Conservation (phyloP, 257 asterid genomes). For the Penstemon eatonii region DNA sequence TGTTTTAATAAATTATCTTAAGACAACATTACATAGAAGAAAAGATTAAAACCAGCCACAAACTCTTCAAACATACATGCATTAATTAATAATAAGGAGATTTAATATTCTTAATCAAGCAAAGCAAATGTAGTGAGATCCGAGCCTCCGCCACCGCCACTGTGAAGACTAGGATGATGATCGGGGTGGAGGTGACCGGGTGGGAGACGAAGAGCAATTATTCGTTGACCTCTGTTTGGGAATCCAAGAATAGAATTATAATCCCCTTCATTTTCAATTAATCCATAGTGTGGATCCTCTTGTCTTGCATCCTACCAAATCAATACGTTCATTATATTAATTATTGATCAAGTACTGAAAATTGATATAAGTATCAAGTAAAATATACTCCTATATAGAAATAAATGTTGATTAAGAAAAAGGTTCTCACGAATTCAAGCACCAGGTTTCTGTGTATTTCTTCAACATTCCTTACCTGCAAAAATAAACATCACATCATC, state of each 20-base stretch:
- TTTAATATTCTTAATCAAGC: slow-evolving; percentile 43
- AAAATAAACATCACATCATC: too few species aligned
- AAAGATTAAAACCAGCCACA: too few species aligned
- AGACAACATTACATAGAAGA: too few species aligned
- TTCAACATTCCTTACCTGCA: slow-evolving; percentile 74
- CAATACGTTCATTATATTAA: background rate
- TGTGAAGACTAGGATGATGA: slow-evolving; percentile 40
- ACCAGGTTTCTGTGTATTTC: slow-evolving; percentile 71
- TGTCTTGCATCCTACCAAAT: slow-evolving; percentile 61
- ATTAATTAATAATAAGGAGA: too few species aligned
- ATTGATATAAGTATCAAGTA: too few species aligned
- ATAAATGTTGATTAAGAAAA: background rate
- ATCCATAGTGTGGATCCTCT: slow-evolving; percentile 87
- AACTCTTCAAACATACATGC: too few species aligned
- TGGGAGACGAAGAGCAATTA: slow-evolving; percentile 55
- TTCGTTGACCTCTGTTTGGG: slow-evolving; percentile 51
- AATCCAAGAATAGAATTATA: slow-evolving; percentile 62
- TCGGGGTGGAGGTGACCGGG: slow-evolving; percentile 31
- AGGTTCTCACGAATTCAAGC: slow-evolving; percentile 62
- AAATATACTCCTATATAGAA: too few species aligned
- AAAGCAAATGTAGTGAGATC: slow-evolving; percentile 78
- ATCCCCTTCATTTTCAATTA: slow-evolving; percentile 83
- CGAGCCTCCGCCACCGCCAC: slow-evolving; percentile 82
- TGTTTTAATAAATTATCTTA: too few species aligned
- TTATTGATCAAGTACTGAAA: too few species aligned